phyloP scores from a whole-genome alignment of 2,329 filamentous ascomycete genomes.

The Aspergillus proliferans region DNA sequence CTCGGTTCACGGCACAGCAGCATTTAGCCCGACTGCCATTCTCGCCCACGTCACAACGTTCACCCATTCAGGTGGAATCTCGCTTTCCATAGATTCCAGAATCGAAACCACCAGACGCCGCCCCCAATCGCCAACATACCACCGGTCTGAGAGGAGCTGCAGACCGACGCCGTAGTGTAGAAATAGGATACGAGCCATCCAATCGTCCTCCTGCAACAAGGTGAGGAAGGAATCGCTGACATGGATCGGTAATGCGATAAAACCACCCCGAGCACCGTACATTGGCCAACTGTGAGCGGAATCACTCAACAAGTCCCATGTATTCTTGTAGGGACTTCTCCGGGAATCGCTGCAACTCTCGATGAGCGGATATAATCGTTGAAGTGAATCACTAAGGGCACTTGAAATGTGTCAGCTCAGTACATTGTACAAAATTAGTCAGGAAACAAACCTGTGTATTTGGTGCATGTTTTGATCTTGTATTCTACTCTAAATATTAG shows the following conservation, averaged over 20 bases:
- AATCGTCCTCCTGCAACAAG: conserved; percentile 23
- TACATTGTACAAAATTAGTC: neutral
- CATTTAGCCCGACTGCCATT: conserved; percentile 13
- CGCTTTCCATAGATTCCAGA: conserved; percentile 16
- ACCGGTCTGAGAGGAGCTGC: conserved; percentile 26
- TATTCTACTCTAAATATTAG: neutral
- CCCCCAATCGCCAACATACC: conserved; percentile 29
- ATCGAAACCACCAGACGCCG: conserved; percentile 23
- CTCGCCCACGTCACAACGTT: conserved; percentile 24
- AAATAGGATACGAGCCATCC: conserved; percentile 25
- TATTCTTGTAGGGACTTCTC: conserved; percentile 14
- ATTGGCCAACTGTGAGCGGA: conserved; percentile 24
- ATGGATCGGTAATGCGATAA: conserved; percentile 26
- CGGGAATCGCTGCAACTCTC: conserved; percentile 8
- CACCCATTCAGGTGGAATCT: conserved; percentile 21
- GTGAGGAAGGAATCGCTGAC: conserved; percentile 20
- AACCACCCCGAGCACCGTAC: conserved; percentile 21
- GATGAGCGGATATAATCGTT: conserved; percentile 12
- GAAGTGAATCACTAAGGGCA: conserved; percentile 19
- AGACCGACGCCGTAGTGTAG: conserved; percentile 25
- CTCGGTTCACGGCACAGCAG: conserved; percentile 4
- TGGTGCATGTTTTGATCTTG: neutral
- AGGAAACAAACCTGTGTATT: neutral
- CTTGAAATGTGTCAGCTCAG: conserved; percentile 7
- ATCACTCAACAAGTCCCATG: conserved; percentile 21